Conservation (phyloP, 768 basidiomycete genomes). For the Gloeopeniophorella convolvens region DNA sequence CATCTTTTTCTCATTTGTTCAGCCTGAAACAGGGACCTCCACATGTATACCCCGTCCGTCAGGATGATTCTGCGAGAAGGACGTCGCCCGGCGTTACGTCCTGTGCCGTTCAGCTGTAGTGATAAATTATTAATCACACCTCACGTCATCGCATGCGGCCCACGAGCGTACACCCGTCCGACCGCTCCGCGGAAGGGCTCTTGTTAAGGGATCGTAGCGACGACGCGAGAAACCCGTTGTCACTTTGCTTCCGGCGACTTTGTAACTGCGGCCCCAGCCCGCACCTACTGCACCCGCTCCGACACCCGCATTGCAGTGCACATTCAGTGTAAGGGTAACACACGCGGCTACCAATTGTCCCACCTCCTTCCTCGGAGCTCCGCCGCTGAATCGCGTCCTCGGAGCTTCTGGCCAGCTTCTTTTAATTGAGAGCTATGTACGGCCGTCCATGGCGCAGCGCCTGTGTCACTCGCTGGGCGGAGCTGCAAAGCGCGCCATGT, state of each 20-base stretch:
- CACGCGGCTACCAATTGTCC: too few relatives aligned
- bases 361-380: neutral
- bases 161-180: neutral
- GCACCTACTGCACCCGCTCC: too few relatives aligned
- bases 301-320: too few relatives aligned
- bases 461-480: neutral
- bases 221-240: too few relatives aligned
- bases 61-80: neutral
- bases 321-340: too few relatives aligned
- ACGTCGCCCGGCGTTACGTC: slow-evolving; percentile 7
- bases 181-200: slow-evolving; percentile 7
- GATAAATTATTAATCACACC: slow-evolving; percentile 3
- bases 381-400: neutral
- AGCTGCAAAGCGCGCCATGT: neutral
- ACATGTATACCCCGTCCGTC: neutral
- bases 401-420: slow-evolving; percentile 11
- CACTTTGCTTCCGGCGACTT: slow-evolving; percentile 6
- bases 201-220: slow-evolving; percentile 1
- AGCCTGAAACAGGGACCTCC: neutral
- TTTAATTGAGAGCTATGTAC: slow-evolving; percentile 10
- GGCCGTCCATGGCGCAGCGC: neutral
- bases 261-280: slow-evolving; percentile 6
- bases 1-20: too few relatives aligned
- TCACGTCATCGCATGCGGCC: neutral
- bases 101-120: neutral